A percentile compares a stretch with the other conserved stretches of the same genome.
These are phyloP conservation scores for Aspergillus flavus DNA, from an alignment of 2,329 filamentous ascomycete genomes.

Conservation along the genomic window DNA sequence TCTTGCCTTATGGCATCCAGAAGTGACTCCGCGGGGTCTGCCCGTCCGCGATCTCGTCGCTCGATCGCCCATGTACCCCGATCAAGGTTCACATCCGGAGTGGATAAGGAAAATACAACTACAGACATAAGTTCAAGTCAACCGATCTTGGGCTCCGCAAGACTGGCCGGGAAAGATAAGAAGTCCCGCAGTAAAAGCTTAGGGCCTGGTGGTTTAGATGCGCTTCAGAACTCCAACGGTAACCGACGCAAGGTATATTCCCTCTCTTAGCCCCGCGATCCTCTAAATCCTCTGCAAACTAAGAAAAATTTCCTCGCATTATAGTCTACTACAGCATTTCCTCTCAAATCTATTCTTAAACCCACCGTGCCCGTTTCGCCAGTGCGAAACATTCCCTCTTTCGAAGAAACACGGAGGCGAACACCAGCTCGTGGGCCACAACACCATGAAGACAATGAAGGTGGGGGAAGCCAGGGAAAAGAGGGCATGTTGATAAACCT, in stretches of 20 bases:
- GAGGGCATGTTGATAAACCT: constrained; percentile 47
- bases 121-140: constrained; percentile 60
- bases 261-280: constrained; percentile 3
- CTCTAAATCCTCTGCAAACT: constrained; percentile 6
- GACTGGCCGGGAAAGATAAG: constrained; percentile 50
- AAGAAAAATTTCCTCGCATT: constrained; percentile 22
- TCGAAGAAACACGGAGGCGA: constrained; percentile 53
- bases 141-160: constrained; percentile 26
- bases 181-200: constrained; percentile 95
- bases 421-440: constrained; percentile 38
- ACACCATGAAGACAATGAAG: constrained; percentile 22
- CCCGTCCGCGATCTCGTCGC: constrained; percentile 59
- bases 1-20: constrained; percentile 36
- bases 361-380: constrained; percentile 69
- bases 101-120: constrained; percentile 79
- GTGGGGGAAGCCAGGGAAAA: constrained; percentile 23
- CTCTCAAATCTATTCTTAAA: constrained; percentile 75
- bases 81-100: constrained; percentile 47
- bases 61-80: constrained; percentile 68
- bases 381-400: constrained; percentile 66
- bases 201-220: constrained; percentile 86
- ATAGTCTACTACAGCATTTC: constrained; percentile 43
- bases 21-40: constrained; percentile 35
- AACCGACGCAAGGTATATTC: constrained; percentile 75
- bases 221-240: constrained; percentile 71